Conservation (phyloP, 352 stramenopile genomes). For the Pythium phragmitis region DNA sequence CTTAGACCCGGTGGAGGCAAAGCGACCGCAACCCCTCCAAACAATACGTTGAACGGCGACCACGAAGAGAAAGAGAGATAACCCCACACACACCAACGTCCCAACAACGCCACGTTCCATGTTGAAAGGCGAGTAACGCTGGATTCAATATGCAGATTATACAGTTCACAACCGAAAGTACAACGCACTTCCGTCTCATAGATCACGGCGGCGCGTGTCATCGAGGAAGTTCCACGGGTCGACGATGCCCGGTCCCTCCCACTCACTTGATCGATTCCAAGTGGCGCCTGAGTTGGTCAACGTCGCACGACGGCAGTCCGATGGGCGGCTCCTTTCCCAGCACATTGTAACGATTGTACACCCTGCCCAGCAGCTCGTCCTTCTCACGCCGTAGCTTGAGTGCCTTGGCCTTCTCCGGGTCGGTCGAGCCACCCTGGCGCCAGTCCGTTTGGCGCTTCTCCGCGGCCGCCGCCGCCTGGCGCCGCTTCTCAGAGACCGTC, state of each 20-base stretch:
- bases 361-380: slow-evolving; percentile 80
- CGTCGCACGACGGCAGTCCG: slow-evolving; percentile 71
- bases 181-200: not conserved
- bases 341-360: slow-evolving; percentile 76
- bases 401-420: slow-evolving; percentile 64
- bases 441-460: slow-evolving; percentile 68
- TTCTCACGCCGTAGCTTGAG: slow-evolving; percentile 74
- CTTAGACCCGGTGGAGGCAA: not conserved
- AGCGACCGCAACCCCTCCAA: not conserved
- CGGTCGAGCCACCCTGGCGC: slow-evolving; percentile 64
- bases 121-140: not conserved
- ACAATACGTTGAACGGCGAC: not conserved
- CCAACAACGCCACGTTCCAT: not conserved
- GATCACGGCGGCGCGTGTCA: not conserved
- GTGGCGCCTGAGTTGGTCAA: slow-evolving; percentile 77
- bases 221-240: not conserved
- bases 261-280: slow-evolving; percentile 55
- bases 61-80: not conserved
- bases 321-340: slow-evolving; percentile 80
- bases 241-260: not conserved
- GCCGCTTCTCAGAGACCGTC: slow-evolving; percentile 66
- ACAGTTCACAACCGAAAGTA: not conserved
- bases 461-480: slow-evolving; percentile 56
- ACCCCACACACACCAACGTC: not conserved
- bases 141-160: slow-evolving; percentile 1